These are phyloP conservation scores for Kodamaea sp. DNA, from an alignment of 1,139 yeast genomes.

Conservation along the genomic window DNA sequence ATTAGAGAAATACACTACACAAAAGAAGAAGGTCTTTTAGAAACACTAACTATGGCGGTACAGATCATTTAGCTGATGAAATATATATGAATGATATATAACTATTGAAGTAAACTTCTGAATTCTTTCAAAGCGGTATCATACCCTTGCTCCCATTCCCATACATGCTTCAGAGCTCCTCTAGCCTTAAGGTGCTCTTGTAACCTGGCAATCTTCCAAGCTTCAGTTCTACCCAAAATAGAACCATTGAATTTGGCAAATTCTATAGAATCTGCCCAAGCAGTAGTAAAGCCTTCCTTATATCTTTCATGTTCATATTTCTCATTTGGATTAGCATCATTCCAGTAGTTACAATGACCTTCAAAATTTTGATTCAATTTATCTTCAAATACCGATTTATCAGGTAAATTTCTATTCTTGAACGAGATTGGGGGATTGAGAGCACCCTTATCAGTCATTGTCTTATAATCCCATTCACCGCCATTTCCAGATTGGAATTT, in stretches of 20 bases:
- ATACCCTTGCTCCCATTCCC: slow-evolving; percentile 93
- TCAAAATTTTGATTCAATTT: slow-evolving; percentile 35
- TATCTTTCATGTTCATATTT: slow-evolving; percentile 78
- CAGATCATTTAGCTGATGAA: no score
- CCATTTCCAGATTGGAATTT: slow-evolving; percentile 87
- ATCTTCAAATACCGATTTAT: slow-evolving; percentile 41
- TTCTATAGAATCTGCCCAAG: slow-evolving; percentile 65
- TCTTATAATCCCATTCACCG: slow-evolving; percentile 92
- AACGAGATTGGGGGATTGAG: slow-evolving; percentile 28
- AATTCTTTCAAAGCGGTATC: slow-evolving; percentile 52
- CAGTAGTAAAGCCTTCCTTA: slow-evolving; percentile 70
- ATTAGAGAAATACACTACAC: background rate
- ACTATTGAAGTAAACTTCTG: slow-evolving; percentile 9
- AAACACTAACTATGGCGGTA: no score
- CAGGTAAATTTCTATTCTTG: slow-evolving; percentile 30
- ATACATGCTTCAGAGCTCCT: slow-evolving; percentile 55
- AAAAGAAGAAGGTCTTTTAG: no score
- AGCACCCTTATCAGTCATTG: slow-evolving; percentile 69
- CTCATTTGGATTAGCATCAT: slow-evolving; percentile 50
- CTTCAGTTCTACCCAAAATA: slow-evolving; percentile 64
- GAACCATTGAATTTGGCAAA: slow-evolving; percentile 73
- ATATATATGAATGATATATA: background rate
- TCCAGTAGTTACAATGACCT: slow-evolving; percentile 69
- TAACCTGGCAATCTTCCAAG: slow-evolving; percentile 55
- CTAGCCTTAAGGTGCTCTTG: slow-evolving; percentile 54